Evolutionary conservation across 2,329 filamentous ascomycete genomes (phyloP).

Genomic region (Periconia sp.): DNA sequence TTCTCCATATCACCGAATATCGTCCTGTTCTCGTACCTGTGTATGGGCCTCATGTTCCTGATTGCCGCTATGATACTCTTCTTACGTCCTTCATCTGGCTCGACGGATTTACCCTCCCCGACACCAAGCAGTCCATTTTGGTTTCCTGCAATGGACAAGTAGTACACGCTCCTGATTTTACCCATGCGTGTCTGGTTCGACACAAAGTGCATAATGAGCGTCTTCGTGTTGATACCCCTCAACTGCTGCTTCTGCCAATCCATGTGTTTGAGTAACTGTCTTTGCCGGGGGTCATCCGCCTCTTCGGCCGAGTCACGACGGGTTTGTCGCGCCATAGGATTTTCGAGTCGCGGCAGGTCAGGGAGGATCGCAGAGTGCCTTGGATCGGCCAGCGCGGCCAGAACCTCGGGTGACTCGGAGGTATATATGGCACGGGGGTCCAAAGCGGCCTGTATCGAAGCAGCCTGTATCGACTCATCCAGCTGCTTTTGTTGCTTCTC

Average conservation of each 20-base stretch:
- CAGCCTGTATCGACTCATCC: slow-evolving; percentile 31
- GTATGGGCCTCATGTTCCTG: slow-evolving; percentile 89
- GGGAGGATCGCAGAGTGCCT: slow-evolving; percentile 49
- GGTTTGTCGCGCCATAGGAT: slow-evolving; percentile 39
- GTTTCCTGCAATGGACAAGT: slow-evolving; percentile 83
- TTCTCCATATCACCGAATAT: slow-evolving; percentile 81
- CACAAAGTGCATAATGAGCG: slow-evolving; percentile 72
- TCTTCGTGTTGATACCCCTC: slow-evolving; percentile 64
- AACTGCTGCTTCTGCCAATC: slow-evolving; percentile 56
- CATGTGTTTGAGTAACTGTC: slow-evolving; percentile 59
- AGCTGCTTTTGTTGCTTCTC: slow-evolving; percentile 16
- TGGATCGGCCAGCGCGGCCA: slow-evolving; percentile 53
- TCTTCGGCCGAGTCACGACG: slow-evolving; percentile 37
- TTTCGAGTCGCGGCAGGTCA: slow-evolving; percentile 51
- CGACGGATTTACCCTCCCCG: slow-evolving; percentile 85
- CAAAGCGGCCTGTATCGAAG: slow-evolving; percentile 35
- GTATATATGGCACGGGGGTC: slow-evolving; percentile 51
- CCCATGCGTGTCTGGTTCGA: slow-evolving; percentile 94
- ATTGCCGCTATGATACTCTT: slow-evolving; percentile 83
- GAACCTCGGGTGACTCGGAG: slow-evolving; percentile 52
- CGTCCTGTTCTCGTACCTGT: slow-evolving; percentile 86
- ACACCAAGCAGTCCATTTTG: slow-evolving; percentile 82
- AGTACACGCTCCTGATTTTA: slow-evolving; percentile 79
- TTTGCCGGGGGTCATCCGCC: slow-evolving; percentile 50
- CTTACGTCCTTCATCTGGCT: slow-evolving; percentile 64